Base-by-base conservation (phyloP, 495 filamentous ascomycete species). In the Parathielavia appendiculata region DNA sequence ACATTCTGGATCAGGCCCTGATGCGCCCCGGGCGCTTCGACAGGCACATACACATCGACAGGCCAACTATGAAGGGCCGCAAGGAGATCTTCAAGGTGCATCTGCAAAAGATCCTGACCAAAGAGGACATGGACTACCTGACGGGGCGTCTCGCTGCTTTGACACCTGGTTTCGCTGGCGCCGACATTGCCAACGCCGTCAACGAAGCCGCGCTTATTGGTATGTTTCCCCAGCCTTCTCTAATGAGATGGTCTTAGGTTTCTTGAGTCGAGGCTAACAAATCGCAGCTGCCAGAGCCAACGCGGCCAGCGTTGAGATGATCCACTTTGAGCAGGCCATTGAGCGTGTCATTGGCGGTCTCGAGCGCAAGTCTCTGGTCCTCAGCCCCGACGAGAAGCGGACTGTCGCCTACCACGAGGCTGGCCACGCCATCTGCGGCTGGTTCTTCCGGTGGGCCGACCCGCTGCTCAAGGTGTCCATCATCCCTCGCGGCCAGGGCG, bases 391-490 rank as follows among this genome's bases (percentile, higher is more conserved):
- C 57, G 95, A 98, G 77, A 97, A 97, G 83, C 85, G 80, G 61
- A 92, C 88, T 0, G 92, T 98, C 35, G 95, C 93, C 20, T 98
- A 97, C 72, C 93, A 98, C 75, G 93, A 98, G 77, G 93, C 93
- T 54, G 93, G 93, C 53, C 93, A 98, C 70, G 93, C 93, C 60
- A 91, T 98, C 70, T 98, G 95, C 75, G 93, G 93, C 58, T 98
- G 93, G 93, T 98, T 86, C 79, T 89, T 98, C 80, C 85, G 87
- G 75, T 93, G 89, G 72, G 93, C 93, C 19, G 95, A 97, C 65
- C 93, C 93, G 16, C 83, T 98, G 10, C 89, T 98, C 55, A 98
- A 98, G 78, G 93, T 98, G 51, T 95, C 90, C 55, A 98, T 98
- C 73, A 97, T 98, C 66, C 93, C 93, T 14, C 91, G 93, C 69